A percentile compares a stretch with the other conserved stretches of the same genome.
phyloP scores from a whole-genome alignment of 306 rosid genomes.

The Datisca glomerata region DNA sequence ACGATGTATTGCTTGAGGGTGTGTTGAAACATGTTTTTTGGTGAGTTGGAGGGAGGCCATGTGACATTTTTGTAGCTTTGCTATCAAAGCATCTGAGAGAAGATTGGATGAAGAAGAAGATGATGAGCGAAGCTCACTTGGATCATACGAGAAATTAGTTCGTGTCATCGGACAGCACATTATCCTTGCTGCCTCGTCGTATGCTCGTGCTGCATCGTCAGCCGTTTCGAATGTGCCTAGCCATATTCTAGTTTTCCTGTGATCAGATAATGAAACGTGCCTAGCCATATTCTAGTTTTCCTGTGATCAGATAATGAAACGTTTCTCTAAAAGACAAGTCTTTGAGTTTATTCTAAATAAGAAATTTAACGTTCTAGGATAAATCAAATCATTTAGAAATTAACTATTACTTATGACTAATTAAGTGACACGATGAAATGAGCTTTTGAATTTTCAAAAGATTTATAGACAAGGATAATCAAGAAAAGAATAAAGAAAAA shows the following conservation, averaged over 20 bases:
- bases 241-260: constrained; percentile 94
- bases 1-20: background rate
- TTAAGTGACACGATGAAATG: no score
- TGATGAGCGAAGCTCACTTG: constrained; percentile 12
- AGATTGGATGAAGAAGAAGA: background rate
- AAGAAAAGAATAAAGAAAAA: no score
- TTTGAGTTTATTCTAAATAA: no score
- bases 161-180: constrained; percentile 87
- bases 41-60: constrained; percentile 8
- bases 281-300: constrained; percentile 95
- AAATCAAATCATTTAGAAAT: no score
- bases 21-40: background rate
- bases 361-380: no score
- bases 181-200: constrained; percentile 89
- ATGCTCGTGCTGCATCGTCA: constrained; percentile 88
- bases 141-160: constrained; percentile 83
- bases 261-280: constrained; percentile 55
- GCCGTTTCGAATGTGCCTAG: constrained; percentile 93
- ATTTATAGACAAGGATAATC: no score
- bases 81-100: constrained; percentile 7
- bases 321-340: no score
- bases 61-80: constrained; percentile 8
- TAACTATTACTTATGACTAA: no score
- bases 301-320: constrained; percentile 41
- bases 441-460: no score